Base-by-base conservation (phyloP, 768 basidiomycete species). In the Sporobolomyces phaffii region DNA sequence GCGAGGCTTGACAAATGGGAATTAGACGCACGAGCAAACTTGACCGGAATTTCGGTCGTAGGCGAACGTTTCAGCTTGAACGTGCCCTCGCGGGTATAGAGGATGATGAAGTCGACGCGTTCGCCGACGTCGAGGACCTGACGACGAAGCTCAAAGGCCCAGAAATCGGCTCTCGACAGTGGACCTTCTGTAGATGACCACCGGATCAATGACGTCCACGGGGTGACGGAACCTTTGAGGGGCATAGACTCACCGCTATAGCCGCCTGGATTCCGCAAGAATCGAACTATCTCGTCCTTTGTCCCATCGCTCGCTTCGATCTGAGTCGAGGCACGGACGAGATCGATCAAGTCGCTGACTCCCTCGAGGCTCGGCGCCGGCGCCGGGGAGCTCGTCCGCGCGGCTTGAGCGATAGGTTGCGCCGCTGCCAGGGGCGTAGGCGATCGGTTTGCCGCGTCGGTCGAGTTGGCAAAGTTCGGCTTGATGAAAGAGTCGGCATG, bases 51-150 rank as follows among this genome's bases (percentile, higher is more conserved):
- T 18, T 50, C 60, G 20, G 24, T 60, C 5, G 43, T 59, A 3
- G 29, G 11, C 8, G 53, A 53, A 1, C 70, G 62, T 41, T 67
- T 67, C 5, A 71, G 62, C 49, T 60, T 48, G 59, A 49, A 67
- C 7, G 47, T 57, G 5, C 65, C 62, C 13, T 60, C 57, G 0
- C 43, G 41, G 40, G 65, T 57, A 26, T 60, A 47, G 26, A 71
- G 26, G 49, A 71, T 60, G 70, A 71, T 68, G 43, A 67, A 64
- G 59, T 71, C 70, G 38, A 60, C 54, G 51, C 63, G 59, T 29
- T 71, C 65, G 29, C 62, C 64, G 11, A 31, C 64, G 15, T 70
- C 69, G 47, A 62, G 45, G 28, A 43, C 29, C 36, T 29, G 43
- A 15, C 51, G 57, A 2, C 62, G 52, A 5, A 71, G 62, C 54